Percentiles rank a stretch among this genome's conserved stretches.
Conservation (phyloP, 2,329 filamentous ascomycete species). For the Venturia effusa region DNA sequence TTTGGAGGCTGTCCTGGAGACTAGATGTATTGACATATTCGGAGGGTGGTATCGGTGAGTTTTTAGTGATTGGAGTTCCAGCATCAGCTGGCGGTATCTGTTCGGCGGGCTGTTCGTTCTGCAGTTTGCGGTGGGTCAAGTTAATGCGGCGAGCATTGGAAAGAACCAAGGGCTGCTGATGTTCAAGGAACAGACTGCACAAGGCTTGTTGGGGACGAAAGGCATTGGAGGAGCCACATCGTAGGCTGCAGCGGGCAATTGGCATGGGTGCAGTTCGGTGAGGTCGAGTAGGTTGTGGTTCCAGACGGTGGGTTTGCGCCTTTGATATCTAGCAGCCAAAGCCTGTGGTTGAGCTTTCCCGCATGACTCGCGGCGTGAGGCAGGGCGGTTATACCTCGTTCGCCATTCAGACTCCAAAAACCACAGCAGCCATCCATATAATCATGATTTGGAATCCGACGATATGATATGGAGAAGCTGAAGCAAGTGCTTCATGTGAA, state of each 20-base stretch:
- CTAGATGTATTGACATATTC: not conserved
- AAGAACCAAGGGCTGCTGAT: not conserved
- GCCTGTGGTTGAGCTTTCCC: too few relatives aligned
- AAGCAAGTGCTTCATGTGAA: constrained; percentile 6
- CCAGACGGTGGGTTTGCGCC: not conserved
- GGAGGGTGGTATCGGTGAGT: not conserved
- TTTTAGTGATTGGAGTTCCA: not conserved
- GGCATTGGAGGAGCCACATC: constrained; percentile 7
- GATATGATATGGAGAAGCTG: constrained; percentile 11
- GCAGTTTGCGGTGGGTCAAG: not conserved
- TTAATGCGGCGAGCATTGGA: not conserved
- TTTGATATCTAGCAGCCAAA: not conserved
- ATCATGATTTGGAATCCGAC: not conserved
- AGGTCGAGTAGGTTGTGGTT: not conserved
- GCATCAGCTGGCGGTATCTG: not conserved
- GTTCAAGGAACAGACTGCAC: constrained; percentile 2
- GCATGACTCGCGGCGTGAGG: not conserved
- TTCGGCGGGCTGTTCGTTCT: not conserved
- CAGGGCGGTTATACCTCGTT: not conserved
- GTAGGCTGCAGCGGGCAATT: constrained; percentile 2
- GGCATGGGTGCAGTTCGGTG: not conserved
- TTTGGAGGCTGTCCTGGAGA: not conserved
- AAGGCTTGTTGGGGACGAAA: constrained; percentile 3
- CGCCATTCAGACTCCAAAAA: not conserved
- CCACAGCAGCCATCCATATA: not conserved